Conservation (phyloP, 352 stramenopile species). For the Pythium coloratum region DNA sequence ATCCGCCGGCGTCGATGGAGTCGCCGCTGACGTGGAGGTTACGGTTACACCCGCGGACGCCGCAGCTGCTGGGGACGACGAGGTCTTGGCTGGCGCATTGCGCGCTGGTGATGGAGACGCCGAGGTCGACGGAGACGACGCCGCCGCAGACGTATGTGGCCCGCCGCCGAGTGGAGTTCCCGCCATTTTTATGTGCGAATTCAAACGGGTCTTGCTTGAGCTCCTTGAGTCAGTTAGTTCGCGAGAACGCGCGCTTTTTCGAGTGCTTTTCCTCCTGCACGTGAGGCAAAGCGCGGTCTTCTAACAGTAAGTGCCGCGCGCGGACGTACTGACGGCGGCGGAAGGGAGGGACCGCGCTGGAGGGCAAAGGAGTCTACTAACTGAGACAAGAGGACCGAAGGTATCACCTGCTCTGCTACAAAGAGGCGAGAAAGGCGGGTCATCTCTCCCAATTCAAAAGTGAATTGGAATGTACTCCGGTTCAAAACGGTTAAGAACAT, state of each 20-base stretch:
- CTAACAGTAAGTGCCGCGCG: conserved; percentile 12
- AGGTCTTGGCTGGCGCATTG: background rate
- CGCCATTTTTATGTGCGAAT: conserved; percentile 29
- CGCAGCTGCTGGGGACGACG: background rate
- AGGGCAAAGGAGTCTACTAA: conserved; percentile 3
- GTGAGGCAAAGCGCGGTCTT: background rate
- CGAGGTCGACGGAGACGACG: background rate
- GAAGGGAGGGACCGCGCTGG: background rate
- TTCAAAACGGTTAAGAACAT: conserved; percentile 1
- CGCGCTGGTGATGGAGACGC: background rate
- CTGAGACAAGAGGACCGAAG: conserved; percentile 30
- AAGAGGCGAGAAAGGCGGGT: conserved; percentile 10
- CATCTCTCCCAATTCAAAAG: conserved; percentile 29
- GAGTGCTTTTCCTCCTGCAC: background rate
- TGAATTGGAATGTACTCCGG: conserved; percentile 16
- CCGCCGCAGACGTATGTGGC: background rate
- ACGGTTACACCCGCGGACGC: background rate
- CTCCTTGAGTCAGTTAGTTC: conserved; percentile 3
- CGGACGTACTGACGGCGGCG: conserved; percentile 28
- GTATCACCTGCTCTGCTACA: background rate
- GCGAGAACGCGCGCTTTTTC: conserved; percentile 6
- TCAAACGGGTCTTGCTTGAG: conserved; percentile 4
- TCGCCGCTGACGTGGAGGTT: background rate
- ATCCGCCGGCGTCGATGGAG: background rate
- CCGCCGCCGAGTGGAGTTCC: conserved; percentile 13